Evolutionary conservation across 352 stramenopile genomes (phyloP), one percentile per base, ranked within the genome.

Genomic region (Phytophthora idaei): DNA sequence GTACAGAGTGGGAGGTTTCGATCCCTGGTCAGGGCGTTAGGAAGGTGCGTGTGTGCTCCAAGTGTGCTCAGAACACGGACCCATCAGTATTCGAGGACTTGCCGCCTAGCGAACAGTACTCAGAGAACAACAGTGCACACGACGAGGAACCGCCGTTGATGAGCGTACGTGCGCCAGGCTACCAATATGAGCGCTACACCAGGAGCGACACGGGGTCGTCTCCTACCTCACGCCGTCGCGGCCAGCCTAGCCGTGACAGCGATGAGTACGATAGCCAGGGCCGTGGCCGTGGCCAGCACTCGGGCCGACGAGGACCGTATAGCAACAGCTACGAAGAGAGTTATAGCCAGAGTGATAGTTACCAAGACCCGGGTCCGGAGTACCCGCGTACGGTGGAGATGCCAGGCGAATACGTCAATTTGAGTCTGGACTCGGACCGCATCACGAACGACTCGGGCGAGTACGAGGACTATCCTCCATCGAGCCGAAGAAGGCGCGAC

Each of bases 1-100:
- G 73, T 41, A 82, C 74, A n/a, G 70, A 78, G 17, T 90, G 71
- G 71, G 76, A 85, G 39, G 72, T 92, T 14, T 64, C 70, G 31
- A 73, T 89, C 31, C 59, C 81, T 4, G 81, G 76, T 14, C 61
- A 74, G 14, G 83, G 81, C 14, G 54, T 69, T 45, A 69, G 81
- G 48, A 81, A 83, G 62, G 74, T 92, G 9, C 83, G 83, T 14
- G 81, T 92, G 45, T 92, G 83, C 63, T 71, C 74, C 34, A 80
- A 77, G 17, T 92, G 83, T 57, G 67, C 71, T 12, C 70, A 76
- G 55, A 60, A 59, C 50, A 67, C 69, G 8, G 77, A 84, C 31
- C 59, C 55, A 9, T 55, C 65, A 4, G 70, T 61, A n/a, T 65
- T 77, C 49, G 64, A 74, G 28, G 45, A 72, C 51, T 61, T 76